Evolutionary conservation across 345 rosid genomes (phyloP), one percentile per base, ranked within the genome.

Genomic region (Gynandropsis gynandra): DNA sequence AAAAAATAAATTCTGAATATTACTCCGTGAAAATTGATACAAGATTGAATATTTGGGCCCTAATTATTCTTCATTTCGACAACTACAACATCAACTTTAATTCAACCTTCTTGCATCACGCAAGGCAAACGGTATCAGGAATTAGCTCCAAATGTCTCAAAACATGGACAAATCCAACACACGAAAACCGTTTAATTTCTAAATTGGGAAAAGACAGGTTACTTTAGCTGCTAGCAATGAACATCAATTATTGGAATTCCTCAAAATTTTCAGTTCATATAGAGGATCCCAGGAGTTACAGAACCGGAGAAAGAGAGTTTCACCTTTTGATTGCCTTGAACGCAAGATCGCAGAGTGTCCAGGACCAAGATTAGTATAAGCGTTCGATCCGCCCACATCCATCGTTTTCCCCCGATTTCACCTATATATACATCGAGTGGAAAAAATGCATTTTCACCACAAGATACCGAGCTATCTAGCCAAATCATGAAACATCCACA

Each of bases 241-340:
- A 6, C 17, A 48, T 24, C 14, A 29, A 37, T 38, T 44, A 42
- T 32, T 4, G 2, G n/a, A n/a, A 36, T 7, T 33, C 45, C 45
- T 42, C 18, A 14, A 50, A 20, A 47, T 48, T 33, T n/a, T 34
- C 17, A 8, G 16, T 44, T 20, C 12, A 46, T 16, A 9, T 46
- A 10, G 12, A 19, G 6, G 1, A 5, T 14, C 15, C 16, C 16
- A 21, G 12, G n/a, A 15, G 14, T 3, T 15, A 16, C 17, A 47
- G 35, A 31, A 13, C 29, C 40, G 35, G 45, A 50, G 35, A 16
- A 50, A 50, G 5, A 31, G 17, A 4, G 16, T 50, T 62, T 40
- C 27, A 80, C 85, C 81, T 64, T 68, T 63, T 1, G 58, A 19
- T 63, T 66, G 59, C 10, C 66, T 19, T 2, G 80, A 74, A 41